A percentile compares a stretch with the other conserved stretches of the same genome.
These are phyloP conservation scores for Xylaria arbuscula DNA, from an alignment of 2,329 filamentous ascomycete genomes.

Conservation along the genomic window DNA sequence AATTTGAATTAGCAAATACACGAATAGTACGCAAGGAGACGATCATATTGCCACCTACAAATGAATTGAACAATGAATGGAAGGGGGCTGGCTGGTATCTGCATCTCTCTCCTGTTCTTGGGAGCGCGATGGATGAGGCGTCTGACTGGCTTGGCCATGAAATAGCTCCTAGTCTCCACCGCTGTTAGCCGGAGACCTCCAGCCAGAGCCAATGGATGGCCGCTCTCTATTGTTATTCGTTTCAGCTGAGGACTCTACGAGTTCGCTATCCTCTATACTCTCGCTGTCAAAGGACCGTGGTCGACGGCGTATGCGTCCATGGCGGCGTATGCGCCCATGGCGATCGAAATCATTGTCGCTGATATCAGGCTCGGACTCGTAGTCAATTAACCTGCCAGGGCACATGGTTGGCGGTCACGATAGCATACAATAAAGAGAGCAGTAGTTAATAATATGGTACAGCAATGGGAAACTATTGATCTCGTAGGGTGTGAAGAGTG, in stretches of 20 bases:
- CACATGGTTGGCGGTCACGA: slow-evolving; percentile 22
- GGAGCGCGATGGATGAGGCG: not conserved
- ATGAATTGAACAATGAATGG: no score
- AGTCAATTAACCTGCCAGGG: not conserved
- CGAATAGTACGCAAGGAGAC: not conserved
- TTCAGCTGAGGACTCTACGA: not conserved
- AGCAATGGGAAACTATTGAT: not conserved
- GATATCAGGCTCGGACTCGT: not conserved
- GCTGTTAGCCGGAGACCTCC: not conserved
- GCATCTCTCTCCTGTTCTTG: not conserved
- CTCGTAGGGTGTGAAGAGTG: slow-evolving; percentile 4
- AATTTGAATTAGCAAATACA: slow-evolving; percentile 3
- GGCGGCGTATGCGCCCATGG: not conserved
- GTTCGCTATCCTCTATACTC: not conserved
- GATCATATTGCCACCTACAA: slow-evolving; percentile 11
- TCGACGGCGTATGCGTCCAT: not conserved
- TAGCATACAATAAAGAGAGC: not conserved
- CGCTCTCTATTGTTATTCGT: not conserved
- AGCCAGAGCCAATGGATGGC: not conserved
- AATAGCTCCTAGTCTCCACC: slow-evolving; percentile 1
- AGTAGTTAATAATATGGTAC: not conserved
- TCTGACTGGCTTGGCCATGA: not conserved
- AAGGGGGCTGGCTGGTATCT: not conserved
- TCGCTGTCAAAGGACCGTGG: not conserved
- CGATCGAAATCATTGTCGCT: slow-evolving; percentile 6